These are phyloP conservation scores for Exophiala dermatitidis DNA, from an alignment of 2,329 filamentous ascomycete species.

Conservation along the genomic window DNA sequence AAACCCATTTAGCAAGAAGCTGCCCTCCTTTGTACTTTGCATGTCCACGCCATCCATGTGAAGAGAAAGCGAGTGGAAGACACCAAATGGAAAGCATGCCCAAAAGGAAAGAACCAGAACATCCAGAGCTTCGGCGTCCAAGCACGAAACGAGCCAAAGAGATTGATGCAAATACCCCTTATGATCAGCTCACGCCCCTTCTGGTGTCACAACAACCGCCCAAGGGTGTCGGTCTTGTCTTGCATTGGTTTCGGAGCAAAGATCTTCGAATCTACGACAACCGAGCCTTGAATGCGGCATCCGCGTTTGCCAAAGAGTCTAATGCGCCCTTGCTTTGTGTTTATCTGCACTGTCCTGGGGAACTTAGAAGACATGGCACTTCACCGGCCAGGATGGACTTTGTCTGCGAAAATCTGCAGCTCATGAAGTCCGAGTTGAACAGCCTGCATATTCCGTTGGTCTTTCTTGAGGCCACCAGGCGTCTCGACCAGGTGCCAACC, in stretches of 20 bases:
- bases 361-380: conserved; percentile 47
- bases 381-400: conserved; percentile 45
- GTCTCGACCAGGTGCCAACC: conserved; percentile 38
- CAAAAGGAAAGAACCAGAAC: conserved; percentile 27
- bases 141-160: conserved; percentile 45
- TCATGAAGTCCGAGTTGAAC: conserved; percentile 42
- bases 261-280: conserved; percentile 47
- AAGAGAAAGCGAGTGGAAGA: background rate
- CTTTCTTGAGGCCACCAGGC: conserved; percentile 38
- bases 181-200: conserved; percentile 36
- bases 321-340: conserved; percentile 40
- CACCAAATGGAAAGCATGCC: conserved; percentile 22
- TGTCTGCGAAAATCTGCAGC: conserved; percentile 39
- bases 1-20: too few species aligned
- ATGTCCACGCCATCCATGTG: too few species aligned
- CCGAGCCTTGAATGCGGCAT: conserved; percentile 41
- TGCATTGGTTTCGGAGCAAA: conserved; percentile 48
- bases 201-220: conserved; percentile 36
- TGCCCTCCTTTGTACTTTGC: background rate
- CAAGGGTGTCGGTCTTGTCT: conserved; percentile 36
- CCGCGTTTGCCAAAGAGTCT: conserved; percentile 40
- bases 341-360: conserved; percentile 43
- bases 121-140: conserved; percentile 37
- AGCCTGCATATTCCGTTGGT: conserved; percentile 45
- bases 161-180: conserved; percentile 42